Percentiles rank a stretch among this genome's conserved stretches.
Evolutionary conservation across 139 green algal genomes (phyloP).

Genomic region (Yamagishiella unicocca): DNA sequence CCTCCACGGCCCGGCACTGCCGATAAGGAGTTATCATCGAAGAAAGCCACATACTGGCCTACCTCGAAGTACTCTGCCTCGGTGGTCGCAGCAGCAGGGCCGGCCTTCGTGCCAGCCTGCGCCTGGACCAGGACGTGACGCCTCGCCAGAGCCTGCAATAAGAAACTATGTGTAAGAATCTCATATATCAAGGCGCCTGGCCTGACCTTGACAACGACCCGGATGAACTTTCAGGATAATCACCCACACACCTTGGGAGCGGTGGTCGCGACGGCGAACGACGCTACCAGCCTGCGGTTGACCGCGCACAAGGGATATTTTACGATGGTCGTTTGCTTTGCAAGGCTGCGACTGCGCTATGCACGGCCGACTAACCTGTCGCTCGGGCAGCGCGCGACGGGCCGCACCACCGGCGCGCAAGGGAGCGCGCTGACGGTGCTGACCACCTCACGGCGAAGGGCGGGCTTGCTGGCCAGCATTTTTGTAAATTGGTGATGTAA

Average conservation of each 20-base stretch:
- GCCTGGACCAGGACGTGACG: conserved; percentile 9
- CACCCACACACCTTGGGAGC: conserved; percentile 17
- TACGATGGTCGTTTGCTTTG: background rate
- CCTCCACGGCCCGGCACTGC: no score
- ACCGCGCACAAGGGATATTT: background rate
- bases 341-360: background rate
- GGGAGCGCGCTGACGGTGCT: conserved; percentile 11
- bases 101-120: conserved; percentile 38
- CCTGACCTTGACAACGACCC: no score
- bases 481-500: background rate
- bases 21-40: no score
- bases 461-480: conserved; percentile 35
- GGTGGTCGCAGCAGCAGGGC: background rate
- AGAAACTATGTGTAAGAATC: no score
- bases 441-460: conserved; percentile 12
- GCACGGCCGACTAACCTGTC: background rate
- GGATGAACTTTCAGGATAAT: no score
- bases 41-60: no score
- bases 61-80: conserved; percentile 46
- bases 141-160: conserved; percentile 11
- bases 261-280: background rate
- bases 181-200: no score
- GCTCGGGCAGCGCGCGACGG: conserved; percentile 5
- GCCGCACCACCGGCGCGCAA: background rate
- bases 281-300: background rate